Evolutionary conservation across 345 rosid species (phyloP), one percentile per base, ranked within the genome.

Genomic region (Viola odorata): DNA sequence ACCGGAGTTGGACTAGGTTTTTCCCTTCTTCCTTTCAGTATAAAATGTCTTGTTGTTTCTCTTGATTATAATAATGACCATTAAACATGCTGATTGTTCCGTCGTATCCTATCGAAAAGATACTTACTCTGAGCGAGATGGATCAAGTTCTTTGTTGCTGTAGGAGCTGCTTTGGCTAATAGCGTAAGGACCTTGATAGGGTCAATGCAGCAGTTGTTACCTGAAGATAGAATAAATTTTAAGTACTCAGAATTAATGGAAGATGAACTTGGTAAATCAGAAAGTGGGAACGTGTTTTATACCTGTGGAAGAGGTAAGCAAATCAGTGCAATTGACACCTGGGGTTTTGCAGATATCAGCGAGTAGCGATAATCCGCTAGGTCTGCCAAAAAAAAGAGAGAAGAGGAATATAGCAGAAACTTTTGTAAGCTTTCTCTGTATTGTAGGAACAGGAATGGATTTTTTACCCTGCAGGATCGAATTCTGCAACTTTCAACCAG

Each of bases 71-170:
- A n/a, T n/a, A n/a, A 23, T 23, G 32, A 23, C 1, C 32, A 23
- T 23, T 23, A 23, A 23, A 23, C 32, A 23, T 23, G 32, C 32
- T 23, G 32, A 23, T 23, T 23, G 32, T 23, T 23, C 32, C 32
- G 32, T 23, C 32, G 32, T 23, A 23, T 23, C 32, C 32, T 23
- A 23, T 23, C 32, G 1, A 23, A 23, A 23, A 54, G 40, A 45
- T 36, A 45, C 51, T 76, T 73, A 79, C 80, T 79, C 63, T 79
- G 83, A 41, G 75, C 65, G 3, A 79, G 68, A 53, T 76, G 80
- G 53, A 79, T 68, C 47, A 79, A 15, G 71, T 76, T 73, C 67
- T 76, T 76, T 4, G 71, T 76, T 11, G 83, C 56, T 3, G 83
- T 79, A 3, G 83, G 80, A 12, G 76, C 70, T 52, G 58, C 62